Percentiles rank a stretch among this genome's conserved stretches.
Evolutionary conservation across 345 rosid species (phyloP).

Genomic region (Rhodamnia rubescens): DNA sequence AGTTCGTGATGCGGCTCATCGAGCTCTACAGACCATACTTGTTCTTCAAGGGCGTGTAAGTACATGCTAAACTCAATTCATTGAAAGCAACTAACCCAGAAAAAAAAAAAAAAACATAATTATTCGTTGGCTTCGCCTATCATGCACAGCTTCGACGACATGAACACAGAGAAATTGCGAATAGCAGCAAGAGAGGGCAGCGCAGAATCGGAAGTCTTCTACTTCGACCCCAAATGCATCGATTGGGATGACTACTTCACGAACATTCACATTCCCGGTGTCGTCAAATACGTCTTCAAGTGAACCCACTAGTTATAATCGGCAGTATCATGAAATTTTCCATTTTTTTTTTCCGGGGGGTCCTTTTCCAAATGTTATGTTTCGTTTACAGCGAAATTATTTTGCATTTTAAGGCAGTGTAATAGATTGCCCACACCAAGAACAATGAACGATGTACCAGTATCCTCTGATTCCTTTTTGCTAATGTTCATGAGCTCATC

Average conservation of each 20-base stretch:
- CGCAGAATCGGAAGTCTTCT: conserved; percentile 17
- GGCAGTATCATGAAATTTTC: background rate
- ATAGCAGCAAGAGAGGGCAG: conserved; percentile 17
- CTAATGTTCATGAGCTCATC: background rate
- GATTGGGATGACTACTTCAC: conserved; percentile 57
- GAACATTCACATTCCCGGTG: conserved; percentile 52
- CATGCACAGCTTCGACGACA: conserved; percentile 50
- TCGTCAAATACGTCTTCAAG: conserved; percentile 35
- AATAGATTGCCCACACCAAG: background rate
- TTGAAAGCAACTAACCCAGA: background rate
- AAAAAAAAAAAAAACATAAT: background rate
- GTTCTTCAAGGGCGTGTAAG: conserved; percentile 71
- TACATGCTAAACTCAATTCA: background rate
- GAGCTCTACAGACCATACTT: conserved; percentile 77
- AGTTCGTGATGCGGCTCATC: conserved; percentile 43
- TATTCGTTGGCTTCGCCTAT: background rate
- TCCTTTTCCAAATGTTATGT: background rate
- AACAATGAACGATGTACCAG: background rate
- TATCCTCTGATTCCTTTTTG: background rate
- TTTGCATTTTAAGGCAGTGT: background rate
- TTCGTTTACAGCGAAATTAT: background rate
- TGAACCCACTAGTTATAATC: background rate
- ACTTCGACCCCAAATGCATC: conserved; percentile 47
- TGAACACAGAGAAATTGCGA: conserved; percentile 36
- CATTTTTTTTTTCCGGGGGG: background rate